Percentiles rank a stretch among this genome's conserved stretches.
Conservation (phyloP, 2,329 filamentous ascomycete species). For the Truncatella angustata region DNA sequence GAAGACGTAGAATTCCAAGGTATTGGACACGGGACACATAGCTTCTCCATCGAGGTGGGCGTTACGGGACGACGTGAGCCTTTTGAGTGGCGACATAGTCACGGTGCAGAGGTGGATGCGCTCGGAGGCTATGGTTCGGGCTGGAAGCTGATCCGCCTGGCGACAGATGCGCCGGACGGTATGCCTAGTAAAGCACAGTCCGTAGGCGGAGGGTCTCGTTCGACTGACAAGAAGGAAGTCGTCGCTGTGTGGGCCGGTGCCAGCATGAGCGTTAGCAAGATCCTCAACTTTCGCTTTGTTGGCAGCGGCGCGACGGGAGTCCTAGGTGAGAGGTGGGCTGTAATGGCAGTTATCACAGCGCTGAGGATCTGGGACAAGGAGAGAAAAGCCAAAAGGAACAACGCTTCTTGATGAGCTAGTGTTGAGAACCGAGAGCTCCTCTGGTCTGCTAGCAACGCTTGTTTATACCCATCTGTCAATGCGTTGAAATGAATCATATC, state of each 20-base stretch:
- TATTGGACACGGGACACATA: conserved; percentile 6
- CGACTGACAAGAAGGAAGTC: conserved; percentile 23
- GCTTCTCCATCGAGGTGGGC: conserved; percentile 17
- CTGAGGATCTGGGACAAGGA: conserved; percentile 19
- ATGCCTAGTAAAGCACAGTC: conserved; percentile 10
- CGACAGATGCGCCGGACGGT: conserved; percentile 7
- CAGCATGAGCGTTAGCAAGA: conserved; percentile 17
- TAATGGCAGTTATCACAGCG: conserved; percentile 18
- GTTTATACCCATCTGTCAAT: too few species aligned
- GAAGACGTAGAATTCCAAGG: neutral
- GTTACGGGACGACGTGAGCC: conserved; percentile 15
- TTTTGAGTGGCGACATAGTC: conserved; percentile 25
- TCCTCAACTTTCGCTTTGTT: conserved; percentile 20
- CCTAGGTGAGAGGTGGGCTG: conserved; percentile 20
- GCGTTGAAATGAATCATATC: too few species aligned
- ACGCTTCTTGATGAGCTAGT: too few species aligned
- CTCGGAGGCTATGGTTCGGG: conserved; percentile 15
- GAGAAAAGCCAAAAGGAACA: conserved; percentile 1
- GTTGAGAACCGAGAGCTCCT: too few species aligned
- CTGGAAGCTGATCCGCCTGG: conserved; percentile 23
- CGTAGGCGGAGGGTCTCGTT: conserved; percentile 3
- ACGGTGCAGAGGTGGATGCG: conserved; percentile 17
- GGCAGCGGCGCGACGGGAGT: conserved; percentile 20
- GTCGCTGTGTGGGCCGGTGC: conserved; percentile 20
- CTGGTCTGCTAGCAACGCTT: too few species aligned